Conservation (phyloP, 768 basidiomycete genomes). For the Rhizopogon vesiculosus region DNA sequence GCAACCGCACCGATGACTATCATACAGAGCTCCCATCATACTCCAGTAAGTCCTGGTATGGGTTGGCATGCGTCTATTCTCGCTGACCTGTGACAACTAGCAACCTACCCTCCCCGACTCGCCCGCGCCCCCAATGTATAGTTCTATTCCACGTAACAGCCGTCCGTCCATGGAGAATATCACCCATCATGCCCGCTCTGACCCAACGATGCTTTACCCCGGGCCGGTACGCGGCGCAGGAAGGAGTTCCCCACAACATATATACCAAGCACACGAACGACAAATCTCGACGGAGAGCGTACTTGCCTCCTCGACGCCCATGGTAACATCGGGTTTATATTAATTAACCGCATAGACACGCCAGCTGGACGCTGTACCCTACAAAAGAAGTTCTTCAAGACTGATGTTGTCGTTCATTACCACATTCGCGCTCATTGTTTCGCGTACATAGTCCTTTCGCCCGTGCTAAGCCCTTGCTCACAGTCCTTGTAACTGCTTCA, state of each 20-base stretch:
- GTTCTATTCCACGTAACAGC: neutral
- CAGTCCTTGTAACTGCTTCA: neutral
- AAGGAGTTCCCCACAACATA: slow-evolving; percentile 15
- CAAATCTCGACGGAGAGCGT: slow-evolving; percentile 23
- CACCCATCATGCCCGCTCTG: slow-evolving; percentile 12
- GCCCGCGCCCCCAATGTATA: slow-evolving; percentile 4
- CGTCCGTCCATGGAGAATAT: slow-evolving; percentile 21
- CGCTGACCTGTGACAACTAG: neutral
- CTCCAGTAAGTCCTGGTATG: neutral
- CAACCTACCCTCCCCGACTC: neutral
- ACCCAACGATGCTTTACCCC: slow-evolving; percentile 31
- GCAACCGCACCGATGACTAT: neutral
- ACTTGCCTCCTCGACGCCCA: slow-evolving; percentile 19
- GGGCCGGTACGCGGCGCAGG: slow-evolving; percentile 32
- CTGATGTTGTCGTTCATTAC: slow-evolving; percentile 5
- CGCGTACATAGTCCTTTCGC: neutral
- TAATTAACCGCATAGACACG: slow-evolving; percentile 8
- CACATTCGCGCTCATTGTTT: neutral
- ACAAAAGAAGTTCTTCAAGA: slow-evolving; percentile 1
- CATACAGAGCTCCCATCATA: neutral
- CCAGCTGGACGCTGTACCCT: slow-evolving; percentile 5
- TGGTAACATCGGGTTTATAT: slow-evolving; percentile 15
- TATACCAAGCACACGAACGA: slow-evolving; percentile 13
- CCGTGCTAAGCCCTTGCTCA: neutral
- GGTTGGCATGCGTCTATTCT: neutral